These are phyloP conservation scores for Lodderomyces elongisporus DNA, from an alignment of 1,139 yeast genomes.

Conservation along the genomic window DNA sequence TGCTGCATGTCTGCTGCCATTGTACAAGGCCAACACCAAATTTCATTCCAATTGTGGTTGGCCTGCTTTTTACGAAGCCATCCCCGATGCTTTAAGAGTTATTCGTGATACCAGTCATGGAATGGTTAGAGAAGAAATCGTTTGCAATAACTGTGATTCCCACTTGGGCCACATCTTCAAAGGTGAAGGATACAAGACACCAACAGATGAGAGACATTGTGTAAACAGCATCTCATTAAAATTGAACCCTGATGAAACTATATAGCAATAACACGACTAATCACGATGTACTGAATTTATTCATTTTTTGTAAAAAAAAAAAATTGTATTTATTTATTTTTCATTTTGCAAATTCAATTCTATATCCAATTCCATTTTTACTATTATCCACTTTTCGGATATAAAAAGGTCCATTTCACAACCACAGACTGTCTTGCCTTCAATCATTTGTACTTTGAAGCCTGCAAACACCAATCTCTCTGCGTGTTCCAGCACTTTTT, in stretches of 20 bases:
- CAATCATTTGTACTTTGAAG: too few relatives aligned
- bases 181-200: constrained; percentile 89
- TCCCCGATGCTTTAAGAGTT: constrained; percentile 70
- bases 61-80: constrained; percentile 93
- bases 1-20: constrained; percentile 78
- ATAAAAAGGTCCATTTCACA: too few relatives aligned
- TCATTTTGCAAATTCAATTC: too few relatives aligned
- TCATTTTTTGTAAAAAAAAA: too few relatives aligned
- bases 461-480: constrained; percentile 63
- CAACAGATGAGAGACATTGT: constrained; percentile 92
- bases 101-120: constrained; percentile 62
- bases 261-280: constrained; percentile 14
- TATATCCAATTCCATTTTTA: too few relatives aligned
- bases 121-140: constrained; percentile 81
- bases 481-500: constrained; percentile 70
- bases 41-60: constrained; percentile 93
- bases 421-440: too few relatives aligned
- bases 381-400: too few relatives aligned
- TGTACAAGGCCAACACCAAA: constrained; percentile 75
- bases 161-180: constrained; percentile 92
- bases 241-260: constrained; percentile 32
- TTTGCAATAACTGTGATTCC: constrained; percentile 85
- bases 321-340: constrained; percentile 62
- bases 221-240: constrained; percentile 82
- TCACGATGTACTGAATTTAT: too few relatives aligned